Percentiles rank a stretch among this genome's conserved stretches.
phyloP scores from a whole-genome alignment of 2,329 filamentous ascomycete species.

The Cercospora brassicicola region DNA sequence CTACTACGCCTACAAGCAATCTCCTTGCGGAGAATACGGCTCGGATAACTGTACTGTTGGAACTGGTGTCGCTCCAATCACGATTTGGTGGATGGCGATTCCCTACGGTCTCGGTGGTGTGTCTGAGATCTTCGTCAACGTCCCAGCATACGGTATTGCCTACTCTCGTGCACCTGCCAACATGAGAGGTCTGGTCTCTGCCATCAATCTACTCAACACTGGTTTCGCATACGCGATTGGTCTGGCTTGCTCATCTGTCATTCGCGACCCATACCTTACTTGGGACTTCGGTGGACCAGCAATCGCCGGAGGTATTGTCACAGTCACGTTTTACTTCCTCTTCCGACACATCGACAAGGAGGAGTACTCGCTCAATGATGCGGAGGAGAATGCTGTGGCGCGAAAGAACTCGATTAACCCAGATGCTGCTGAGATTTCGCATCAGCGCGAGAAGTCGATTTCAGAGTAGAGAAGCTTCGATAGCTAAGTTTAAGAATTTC shows the following conservation, averaged over 20 bases:
- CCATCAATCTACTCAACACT: slow-evolving; percentile 47
- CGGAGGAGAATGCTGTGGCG: slow-evolving; percentile 13
- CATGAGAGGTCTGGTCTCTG: slow-evolving; percentile 47
- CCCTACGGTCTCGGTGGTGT: slow-evolving; percentile 42
- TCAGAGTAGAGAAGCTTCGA: background rate
- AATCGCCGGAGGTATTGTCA: slow-evolving; percentile 52
- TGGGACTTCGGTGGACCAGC: slow-evolving; percentile 54
- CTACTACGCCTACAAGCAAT: slow-evolving; percentile 49
- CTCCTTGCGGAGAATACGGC: slow-evolving; percentile 47
- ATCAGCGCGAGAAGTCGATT: background rate
- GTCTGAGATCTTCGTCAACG: slow-evolving; percentile 47
- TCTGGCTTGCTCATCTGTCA: slow-evolving; percentile 42
- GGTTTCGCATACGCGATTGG: slow-evolving; percentile 44
- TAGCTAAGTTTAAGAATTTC: background rate
- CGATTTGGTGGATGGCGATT: slow-evolving; percentile 47
- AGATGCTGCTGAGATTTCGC: background rate
- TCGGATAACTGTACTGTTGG: slow-evolving; percentile 40
- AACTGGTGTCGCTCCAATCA: slow-evolving; percentile 41
- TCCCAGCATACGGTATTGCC: slow-evolving; percentile 49
- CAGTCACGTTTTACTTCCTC: slow-evolving; percentile 50
- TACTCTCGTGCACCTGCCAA: slow-evolving; percentile 46
- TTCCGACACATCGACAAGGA: slow-evolving; percentile 46
- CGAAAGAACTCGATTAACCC: background rate
- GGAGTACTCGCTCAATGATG: slow-evolving; percentile 29
- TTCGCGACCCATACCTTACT: slow-evolving; percentile 51